Conservation (phyloP, 208 protist species). For the Vickermania ingenoplastis region DNA sequence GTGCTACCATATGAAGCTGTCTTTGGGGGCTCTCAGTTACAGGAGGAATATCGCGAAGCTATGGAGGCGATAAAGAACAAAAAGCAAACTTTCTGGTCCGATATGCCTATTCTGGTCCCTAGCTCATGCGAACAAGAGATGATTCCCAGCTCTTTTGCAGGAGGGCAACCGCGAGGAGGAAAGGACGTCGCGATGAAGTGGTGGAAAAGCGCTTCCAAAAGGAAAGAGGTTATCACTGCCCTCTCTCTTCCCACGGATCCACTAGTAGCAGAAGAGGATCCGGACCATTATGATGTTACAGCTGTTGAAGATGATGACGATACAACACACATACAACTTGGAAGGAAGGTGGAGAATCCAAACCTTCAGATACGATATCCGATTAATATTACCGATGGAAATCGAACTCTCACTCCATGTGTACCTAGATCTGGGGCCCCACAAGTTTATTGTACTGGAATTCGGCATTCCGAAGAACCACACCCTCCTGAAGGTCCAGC, state of each 20-base stretch:
- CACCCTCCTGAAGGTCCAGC: background rate
- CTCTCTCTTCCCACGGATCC: slow-evolving; percentile 1
- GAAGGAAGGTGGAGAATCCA: slow-evolving; percentile 4
- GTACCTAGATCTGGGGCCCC: background rate
- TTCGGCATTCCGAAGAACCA: background rate
- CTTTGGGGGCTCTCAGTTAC: slow-evolving; percentile 28
- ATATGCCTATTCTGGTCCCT: slow-evolving; percentile 46
- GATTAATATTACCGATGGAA: background rate
- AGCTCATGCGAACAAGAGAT: slow-evolving; percentile 30
- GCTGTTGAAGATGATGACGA: slow-evolving; percentile 21
- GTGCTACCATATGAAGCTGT: slow-evolving; percentile 63
- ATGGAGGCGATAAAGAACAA: slow-evolving; percentile 1
- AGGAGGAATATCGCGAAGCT: slow-evolving; percentile 5
- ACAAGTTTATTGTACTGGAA: background rate
- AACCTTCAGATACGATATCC: slow-evolving; percentile 8
- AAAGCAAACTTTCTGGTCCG: slow-evolving; percentile 14
- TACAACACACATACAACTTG: slow-evolving; percentile 4
- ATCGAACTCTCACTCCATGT: slow-evolving; percentile 2
- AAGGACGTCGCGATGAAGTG: slow-evolving; percentile 14
- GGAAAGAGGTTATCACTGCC: background rate
- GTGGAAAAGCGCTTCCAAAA: slow-evolving; percentile 5
- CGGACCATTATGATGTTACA: slow-evolving; percentile 7
- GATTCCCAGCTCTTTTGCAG: slow-evolving; percentile 44
- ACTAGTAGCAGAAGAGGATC: background rate
- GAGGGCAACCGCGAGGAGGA: slow-evolving; percentile 35